Base-by-base conservation (phyloP, 2,329 filamentous ascomycete species). In the Dothistroma pini region DNA sequence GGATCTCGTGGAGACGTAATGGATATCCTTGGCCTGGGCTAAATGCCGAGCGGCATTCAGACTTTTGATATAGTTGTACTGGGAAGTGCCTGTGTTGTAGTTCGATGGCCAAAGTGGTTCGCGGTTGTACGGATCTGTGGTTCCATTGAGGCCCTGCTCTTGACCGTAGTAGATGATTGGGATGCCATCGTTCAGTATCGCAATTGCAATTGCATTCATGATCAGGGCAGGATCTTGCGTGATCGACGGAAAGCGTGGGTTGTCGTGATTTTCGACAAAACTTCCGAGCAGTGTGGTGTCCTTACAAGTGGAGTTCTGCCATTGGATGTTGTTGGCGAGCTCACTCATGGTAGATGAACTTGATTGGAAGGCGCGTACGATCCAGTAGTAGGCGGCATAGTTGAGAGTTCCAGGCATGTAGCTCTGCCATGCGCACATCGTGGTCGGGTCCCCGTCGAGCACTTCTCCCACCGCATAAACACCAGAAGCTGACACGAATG, bases 91-190 rank as follows among this genome's bases (percentile, higher is more conserved):
- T 9, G 73, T 77, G 56, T 77, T 70, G 69, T 79, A 80, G 1
- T 62, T 65, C 1, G 70, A 69, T 12, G 71, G 62, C 76, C 76
- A 78, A 6, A 74, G 63, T 4, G 75, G 74, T 57, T 76, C 76
- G 29, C 76, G 70, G 55, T 77, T 76, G 54, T 67, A 68, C 0
- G 76, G 76, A 47, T 66, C 67, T 11, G 66, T 67, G 5, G 62
- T 29, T 12, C 68, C 69, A 1, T 75, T 70, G 67, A 80, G 84
- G 54, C 81, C 83, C 68, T 88, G 86, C 72, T 88, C 86, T 63
- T 85, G 83, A 29, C 85, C 86, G 63, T 86, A 81, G 72, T 88
- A 88, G 31, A 87, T 77, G 57, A 87, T 83, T 0, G 85, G 85
- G 47, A 88, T 83, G 16, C 86, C 86, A 56, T 86, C 78, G 1